Evolutionary conservation across 2,329 filamentous ascomycete species (phyloP), one percentile per base, ranked within the genome.

Genomic region (Teratosphaeriaceae sp.): DNA sequence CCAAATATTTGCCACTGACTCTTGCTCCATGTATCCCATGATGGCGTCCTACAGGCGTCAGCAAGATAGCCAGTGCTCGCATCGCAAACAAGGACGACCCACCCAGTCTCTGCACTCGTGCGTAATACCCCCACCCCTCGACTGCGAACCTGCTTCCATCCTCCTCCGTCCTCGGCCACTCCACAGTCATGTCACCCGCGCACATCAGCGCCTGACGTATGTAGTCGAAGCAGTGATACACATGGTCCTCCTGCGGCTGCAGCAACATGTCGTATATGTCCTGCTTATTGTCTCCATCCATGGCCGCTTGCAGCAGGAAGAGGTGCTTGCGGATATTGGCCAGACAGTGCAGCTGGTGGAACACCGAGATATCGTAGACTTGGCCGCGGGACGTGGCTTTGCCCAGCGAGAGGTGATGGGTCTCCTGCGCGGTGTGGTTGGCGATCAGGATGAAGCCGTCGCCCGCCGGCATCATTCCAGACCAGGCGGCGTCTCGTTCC

Each of bases 281-380:
- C 16, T 44, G 30, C 7, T 49, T 36, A 21, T 50, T 48, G 8
- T 52, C 48, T 7, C 44, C 15, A 5, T 9, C 35, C 19, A 56
- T 35, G 12, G 41, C 41, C 5, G 55, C 56, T 8, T 59, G 37
- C 30, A 61, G 47, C 13, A 49, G 48, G 41, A 51, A 59, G 18
- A 51, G 44, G 38, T 57, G 57, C 2, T 48, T 56, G 3, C 61
- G 54, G 23, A 64, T 54, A 31, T 60, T 54, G n/a, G 44, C 38
- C 1, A 65, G 53, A 39, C 62, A 65, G 44, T 64, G 61, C 27
- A 64, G 45, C 39, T 64, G 59, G 43, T 64, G 61, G 51, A 59
- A 65, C 36, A 64, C 39, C n/a, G 59, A 55, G 33, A 58, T 55
- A 34, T 58, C 57, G 52, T 62, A 65, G 42, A 63, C 50, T 30